Evolutionary conservation across 2,329 filamentous ascomycete genomes (phyloP), one percentile per base, ranked within the genome.

Genomic region (Pseudogymnoascus sp.): DNA sequence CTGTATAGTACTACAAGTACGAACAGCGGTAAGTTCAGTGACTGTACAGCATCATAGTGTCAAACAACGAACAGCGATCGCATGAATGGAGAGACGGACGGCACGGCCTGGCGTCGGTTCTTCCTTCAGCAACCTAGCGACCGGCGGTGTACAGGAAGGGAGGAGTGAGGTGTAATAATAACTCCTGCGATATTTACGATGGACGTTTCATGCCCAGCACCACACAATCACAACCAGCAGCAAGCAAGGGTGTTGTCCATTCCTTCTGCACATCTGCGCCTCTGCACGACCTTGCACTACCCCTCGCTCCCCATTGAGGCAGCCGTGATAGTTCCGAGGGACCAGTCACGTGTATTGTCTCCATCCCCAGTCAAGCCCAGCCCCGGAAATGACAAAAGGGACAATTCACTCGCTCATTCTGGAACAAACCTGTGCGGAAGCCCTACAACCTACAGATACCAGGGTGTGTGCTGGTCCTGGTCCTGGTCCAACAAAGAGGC

Each of bases 41-140:
- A 46, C 46, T 31, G 46, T 53, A 53, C 46, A 18, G 14, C 46
- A 53, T 31, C 37, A 53, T 53, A 53, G 46, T 53, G 46, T 53
- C 46, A 53, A 53, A 53, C 46, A 31, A n/a, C 46, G 25, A 53
- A 53, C 46, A 31, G 25, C 46, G 25, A 53, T 53, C 46, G 46
- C 46, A 53, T 53, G 46, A 53, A 53, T 53, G 25, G 25, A 31
- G 46, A 53, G 46, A 53, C 14, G 46, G 46, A 53, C 46, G 46
- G 46, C 23, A 53, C 46, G 46, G 46, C 46, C 46, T 53, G 46
- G 46, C 23, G 23, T 31, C 46, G 46, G 46, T 53, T 53, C 46
- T 53, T 53, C 46, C 46, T 53, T 53, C 25, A 53, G 46, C 46
- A 53, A 23, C 42, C 42, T 53, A 53, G 25, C 25, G 46, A n/a